These are phyloP conservation scores for Neurospora sp. DNA, from an alignment of 2,329 filamentous ascomycete genomes.

Conservation along the genomic window DNA sequence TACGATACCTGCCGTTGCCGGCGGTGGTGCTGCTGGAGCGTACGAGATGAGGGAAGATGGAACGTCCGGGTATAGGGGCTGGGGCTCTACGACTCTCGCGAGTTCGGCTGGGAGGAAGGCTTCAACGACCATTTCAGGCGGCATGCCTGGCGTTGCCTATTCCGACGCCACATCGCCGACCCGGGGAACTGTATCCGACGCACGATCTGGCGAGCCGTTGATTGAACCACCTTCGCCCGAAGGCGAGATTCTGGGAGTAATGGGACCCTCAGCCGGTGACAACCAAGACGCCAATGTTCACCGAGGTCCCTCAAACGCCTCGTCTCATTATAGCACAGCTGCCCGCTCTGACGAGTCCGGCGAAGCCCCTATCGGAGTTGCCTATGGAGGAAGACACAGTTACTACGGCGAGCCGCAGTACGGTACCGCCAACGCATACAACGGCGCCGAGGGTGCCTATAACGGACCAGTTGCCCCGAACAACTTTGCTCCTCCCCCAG, in stretches of 20 bases:
- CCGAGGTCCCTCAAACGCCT: slow-evolving; percentile 88
- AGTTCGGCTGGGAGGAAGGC: slow-evolving; percentile 69
- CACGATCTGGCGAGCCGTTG: slow-evolving; percentile 59
- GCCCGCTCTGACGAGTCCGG: slow-evolving; percentile 61
- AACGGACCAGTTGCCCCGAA: slow-evolving; percentile 30
- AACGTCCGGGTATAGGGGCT: slow-evolving; percentile 79
- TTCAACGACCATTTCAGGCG: slow-evolving; percentile 81
- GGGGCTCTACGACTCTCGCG: slow-evolving; percentile 68
- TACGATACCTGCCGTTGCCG: slow-evolving; percentile 47
- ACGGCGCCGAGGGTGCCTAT: slow-evolving; percentile 27
- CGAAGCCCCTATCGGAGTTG: slow-evolving; percentile 37
- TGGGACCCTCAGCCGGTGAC: slow-evolving; percentile 61
- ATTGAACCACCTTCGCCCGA: slow-evolving; percentile 49
- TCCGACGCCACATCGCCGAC: slow-evolving; percentile 68
- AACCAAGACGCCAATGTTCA: slow-evolving; percentile 64
- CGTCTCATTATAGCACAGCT: slow-evolving; percentile 83
- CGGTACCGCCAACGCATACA: slow-evolving; percentile 47
- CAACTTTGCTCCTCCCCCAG: slow-evolving; percentile 10
- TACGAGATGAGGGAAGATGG: slow-evolving; percentile 73
- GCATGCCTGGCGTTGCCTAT: slow-evolving; percentile 52
- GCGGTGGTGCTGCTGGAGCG: slow-evolving; percentile 26
- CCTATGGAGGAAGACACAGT: slow-evolving; percentile 35
- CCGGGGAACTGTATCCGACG: slow-evolving; percentile 55
- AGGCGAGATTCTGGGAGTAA: slow-evolving; percentile 72
- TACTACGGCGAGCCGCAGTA: slow-evolving; percentile 48